Conservation (phyloP, 2,329 filamentous ascomycete species). For the Elsinoe arachidis region DNA sequence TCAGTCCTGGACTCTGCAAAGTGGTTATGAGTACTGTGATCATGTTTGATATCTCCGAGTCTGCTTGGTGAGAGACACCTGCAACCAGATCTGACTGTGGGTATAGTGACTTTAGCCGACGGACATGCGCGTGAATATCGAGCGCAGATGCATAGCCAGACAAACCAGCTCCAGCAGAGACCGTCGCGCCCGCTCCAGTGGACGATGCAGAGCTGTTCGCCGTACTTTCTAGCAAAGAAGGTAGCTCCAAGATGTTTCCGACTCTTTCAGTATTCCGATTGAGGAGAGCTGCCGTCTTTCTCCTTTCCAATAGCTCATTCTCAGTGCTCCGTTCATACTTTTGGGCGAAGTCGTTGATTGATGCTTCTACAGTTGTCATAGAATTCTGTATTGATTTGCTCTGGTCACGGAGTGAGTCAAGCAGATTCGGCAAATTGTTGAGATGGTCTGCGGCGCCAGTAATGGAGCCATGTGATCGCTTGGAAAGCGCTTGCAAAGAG, state of each 20-base stretch:
- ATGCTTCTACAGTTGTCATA: constrained; percentile 70
- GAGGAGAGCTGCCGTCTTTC: constrained; percentile 72
- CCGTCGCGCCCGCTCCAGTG: constrained; percentile 29
- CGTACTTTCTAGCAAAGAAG: constrained; percentile 72
- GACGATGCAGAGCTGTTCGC: constrained; percentile 50
- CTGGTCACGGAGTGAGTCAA: constrained; percentile 62
- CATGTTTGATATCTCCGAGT: constrained; percentile 81
- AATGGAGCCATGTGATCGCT: constrained; percentile 77
- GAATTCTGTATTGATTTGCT: constrained; percentile 59
- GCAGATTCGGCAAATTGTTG: constrained; percentile 57
- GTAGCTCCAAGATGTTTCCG: constrained; percentile 83
- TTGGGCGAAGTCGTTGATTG: constrained; percentile 70
- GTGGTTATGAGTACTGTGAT: constrained; percentile 72
- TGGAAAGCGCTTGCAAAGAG: constrained; percentile 78
- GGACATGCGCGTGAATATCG: constrained; percentile 89
- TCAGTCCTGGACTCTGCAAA: constrained; percentile 68
- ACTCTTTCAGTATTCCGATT: constrained; percentile 81
- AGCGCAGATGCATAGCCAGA: constrained; percentile 68
- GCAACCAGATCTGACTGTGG: constrained; percentile 66
- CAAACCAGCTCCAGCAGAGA: constrained; percentile 37
- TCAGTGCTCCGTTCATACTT: constrained; percentile 68
- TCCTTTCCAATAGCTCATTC: constrained; percentile 54
- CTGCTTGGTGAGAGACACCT: constrained; percentile 67
- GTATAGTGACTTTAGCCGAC: constrained; percentile 73
- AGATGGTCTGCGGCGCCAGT: constrained; percentile 74